Percentiles rank a stretch among this genome's conserved stretches.
Evolutionary conservation across 1,139 yeast genomes (phyloP).

Genomic region (Williopsis jadinii): DNA sequence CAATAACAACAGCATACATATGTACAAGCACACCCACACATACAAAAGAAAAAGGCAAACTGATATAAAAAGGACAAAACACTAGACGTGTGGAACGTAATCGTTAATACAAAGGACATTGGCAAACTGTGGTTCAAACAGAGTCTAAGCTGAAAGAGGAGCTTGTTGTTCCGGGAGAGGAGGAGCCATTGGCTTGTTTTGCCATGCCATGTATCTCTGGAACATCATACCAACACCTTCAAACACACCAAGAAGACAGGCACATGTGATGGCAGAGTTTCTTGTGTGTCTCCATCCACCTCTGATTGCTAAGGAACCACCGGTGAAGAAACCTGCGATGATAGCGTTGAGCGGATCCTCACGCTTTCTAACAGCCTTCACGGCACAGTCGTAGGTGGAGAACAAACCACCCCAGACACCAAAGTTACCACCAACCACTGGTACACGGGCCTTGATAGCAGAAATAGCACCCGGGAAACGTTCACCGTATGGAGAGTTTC

Average conservation of each 20-base stretch:
- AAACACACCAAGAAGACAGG: constrained; percentile 89
- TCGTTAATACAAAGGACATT: too few species aligned
- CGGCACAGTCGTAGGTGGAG: constrained; percentile 92
- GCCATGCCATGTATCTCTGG: constrained; percentile 82
- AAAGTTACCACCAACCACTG: constrained; percentile 97
- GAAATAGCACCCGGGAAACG: constrained; percentile 83
- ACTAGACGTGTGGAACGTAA: too few species aligned
- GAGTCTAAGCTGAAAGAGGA: constrained; percentile 23
- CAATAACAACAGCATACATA: too few species aligned
- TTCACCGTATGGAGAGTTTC: constrained; percentile 96
- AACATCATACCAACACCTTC: constrained; percentile 98
- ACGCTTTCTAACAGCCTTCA: constrained; percentile 90
- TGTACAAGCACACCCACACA: too few species aligned
- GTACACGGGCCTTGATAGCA: constrained; percentile 94
- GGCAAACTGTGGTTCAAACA: too few species aligned
- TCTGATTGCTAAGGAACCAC: constrained; percentile 96
- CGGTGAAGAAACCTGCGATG: constrained; percentile 96
- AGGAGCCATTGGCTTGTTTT: constrained; percentile 77
- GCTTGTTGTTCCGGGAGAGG: constrained; percentile 57
- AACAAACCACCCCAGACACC: constrained; percentile 99
- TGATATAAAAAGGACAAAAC: too few species aligned
- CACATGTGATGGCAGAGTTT: constrained; percentile 96
- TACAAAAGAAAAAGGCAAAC: too few species aligned
- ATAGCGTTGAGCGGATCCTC: constrained; percentile 99
- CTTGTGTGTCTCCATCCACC: constrained; percentile 98